Evolutionary conservation across 371 early-diverging fungal species (phyloP), one percentile per base, ranked within the genome.

Genomic region (Catenaria anguillulae): DNA sequence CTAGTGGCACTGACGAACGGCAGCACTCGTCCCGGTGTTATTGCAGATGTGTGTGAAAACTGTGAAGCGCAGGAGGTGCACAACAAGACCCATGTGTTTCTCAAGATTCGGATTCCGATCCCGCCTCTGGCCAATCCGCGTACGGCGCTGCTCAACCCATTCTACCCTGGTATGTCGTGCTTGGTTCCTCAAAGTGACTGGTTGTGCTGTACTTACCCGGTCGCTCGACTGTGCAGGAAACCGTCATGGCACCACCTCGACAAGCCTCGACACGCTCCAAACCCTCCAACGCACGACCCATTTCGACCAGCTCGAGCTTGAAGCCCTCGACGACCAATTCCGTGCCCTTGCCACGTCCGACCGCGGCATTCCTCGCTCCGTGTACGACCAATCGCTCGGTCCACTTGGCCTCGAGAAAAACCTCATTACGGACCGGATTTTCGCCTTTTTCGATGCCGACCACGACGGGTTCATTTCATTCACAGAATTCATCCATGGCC

Each of bases 111-210:
- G 21, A 86, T 96, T 63, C 92, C 97, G 0, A 82, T 93, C 26
- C 93, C 97, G n/a, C 89, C 93, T 24, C 76, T 93, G n/a, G 86
- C 88, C 54, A 92, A 92, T 70, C 82, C 87, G n/a, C 71, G 88
- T 34, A 77, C 77, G 4, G 84, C 89, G 23, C 75, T 92, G n/a
- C 64, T 91, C n/a, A 82, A 81, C 21, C 68, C 78, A 13, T 82
- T 93, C 63, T 94, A 92, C 72, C 92, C 92, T 19, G 88, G 88
- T 35, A 42, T 21, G 3, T 15, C 8, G 59, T 10, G 15, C 15
- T 2, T 15, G 12, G 8, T n/a, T n/a, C n/a, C n/a, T n/a, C n/a
- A n/a, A n/a, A n/a, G n/a, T n/a, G n/a, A n/a, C n/a, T n/a, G n/a
- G n/a, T n/a, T n/a, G n/a, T n/a, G n/a, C n/a, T n/a, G n/a, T n/a